Evolutionary conservation across 257 asterid species (phyloP), one percentile per base, ranked within the genome.

Genomic region (Solanum lycopersicoides): DNA sequence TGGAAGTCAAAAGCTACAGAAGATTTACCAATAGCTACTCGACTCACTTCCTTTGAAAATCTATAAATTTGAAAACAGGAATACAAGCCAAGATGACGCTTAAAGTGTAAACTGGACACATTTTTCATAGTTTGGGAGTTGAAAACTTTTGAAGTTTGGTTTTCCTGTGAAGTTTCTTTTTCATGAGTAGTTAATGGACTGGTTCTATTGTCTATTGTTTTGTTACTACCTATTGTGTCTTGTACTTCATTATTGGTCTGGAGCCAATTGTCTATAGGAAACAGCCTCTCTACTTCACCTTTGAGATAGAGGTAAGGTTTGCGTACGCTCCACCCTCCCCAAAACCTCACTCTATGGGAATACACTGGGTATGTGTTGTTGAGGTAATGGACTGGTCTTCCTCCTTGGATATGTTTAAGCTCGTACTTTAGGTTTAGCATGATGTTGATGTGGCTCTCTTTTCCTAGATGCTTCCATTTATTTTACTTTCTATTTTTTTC

Each of bases 401-500:
- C 41, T 76, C 23, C 83, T 76, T 2, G 7, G 35, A 41, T 75
- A 10, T 76, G 44, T 18, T 30, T 80, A 80, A 47, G 42, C 30
- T 80, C 68, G 0, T 80, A 45, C 35, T 76, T 76, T 23, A 76
- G 35, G 59, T 41, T 75, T 75, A 28, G 42, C 44, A 30, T 47
- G 20, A 16, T 47, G 68, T 80, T 80, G 85, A 47, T 80, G 30
- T 6, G 3, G 32, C 9, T 77, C 73, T 86, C 69, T 53, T 44
- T 39, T 7, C 87, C 42, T 41, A 32, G 72, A 47, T 30, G 44
- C 68, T 59, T 34, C 41, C 14, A 63, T 86, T 50, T 73, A 28
- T 59, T 86, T 15, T 74, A 28, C 56, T 50, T 59, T 59, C 21
- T 63, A 53, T 83, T 89, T 83, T 87, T 89, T 87, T 89, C 34